phyloP scores from a whole-genome alignment of 345 rosid genomes.

The Syzygium aromaticum region DNA sequence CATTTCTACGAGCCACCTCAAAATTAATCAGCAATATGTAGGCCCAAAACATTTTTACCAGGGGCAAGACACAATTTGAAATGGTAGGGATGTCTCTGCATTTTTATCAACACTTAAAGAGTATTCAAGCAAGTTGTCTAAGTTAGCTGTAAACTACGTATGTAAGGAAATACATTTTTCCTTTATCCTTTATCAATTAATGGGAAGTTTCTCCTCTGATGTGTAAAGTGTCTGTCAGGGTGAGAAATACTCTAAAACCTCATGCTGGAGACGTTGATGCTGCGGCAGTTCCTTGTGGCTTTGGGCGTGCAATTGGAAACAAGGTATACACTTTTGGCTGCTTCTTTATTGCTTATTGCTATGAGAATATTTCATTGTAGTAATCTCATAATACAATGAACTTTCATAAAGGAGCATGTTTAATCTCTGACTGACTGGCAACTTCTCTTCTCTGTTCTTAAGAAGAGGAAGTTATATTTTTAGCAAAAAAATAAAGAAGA shows the following conservation, averaged over 20 bases:
- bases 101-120: not conserved
- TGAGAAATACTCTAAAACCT: conserved; percentile 62
- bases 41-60: not conserved
- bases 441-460: too few species aligned
- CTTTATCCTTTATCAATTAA: not conserved
- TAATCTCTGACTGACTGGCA: too few species aligned
- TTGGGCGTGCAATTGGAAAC: conserved; percentile 97
- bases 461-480: too few species aligned
- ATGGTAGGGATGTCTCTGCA: not conserved
- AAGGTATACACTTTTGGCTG: conserved; percentile 38
- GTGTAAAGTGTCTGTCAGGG: conserved; percentile 40
- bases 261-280: conserved; percentile 96
- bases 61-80: not conserved
- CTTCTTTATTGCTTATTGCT: not conserved
- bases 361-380: not conserved
- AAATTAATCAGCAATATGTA: not conserved
- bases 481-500: not conserved
- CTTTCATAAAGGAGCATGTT: not conserved
- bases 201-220: not conserved
- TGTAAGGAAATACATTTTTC: not conserved
- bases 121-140: not conserved
- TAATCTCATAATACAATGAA: not conserved
- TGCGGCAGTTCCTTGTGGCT: conserved; percentile 97
- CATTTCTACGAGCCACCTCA: not conserved
- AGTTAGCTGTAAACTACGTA: not conserved